Conservation (phyloP, 805 yeast genomes). For the Cyberlindnera maclurae region DNA sequence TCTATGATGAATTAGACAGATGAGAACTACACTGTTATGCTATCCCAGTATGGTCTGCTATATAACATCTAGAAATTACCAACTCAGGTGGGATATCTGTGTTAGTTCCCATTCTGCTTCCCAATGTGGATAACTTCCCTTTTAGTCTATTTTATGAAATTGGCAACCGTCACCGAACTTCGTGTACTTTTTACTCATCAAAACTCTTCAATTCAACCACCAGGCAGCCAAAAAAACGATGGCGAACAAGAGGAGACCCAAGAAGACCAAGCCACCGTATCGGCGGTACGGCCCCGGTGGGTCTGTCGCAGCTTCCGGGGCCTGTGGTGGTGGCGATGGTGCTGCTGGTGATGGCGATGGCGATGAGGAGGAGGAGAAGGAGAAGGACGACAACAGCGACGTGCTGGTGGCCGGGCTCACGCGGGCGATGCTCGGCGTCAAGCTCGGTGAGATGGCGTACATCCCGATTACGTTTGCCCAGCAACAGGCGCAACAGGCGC, state of each 20-base stretch:
- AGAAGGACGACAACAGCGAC: constrained; percentile 10
- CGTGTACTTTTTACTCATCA: neutral
- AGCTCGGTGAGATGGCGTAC: no score
- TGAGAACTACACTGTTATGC: no score
- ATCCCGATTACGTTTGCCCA: no score
- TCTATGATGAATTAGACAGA: no score
- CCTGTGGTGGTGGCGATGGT: neutral
- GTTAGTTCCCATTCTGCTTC: no score
- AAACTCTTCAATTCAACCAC: no score
- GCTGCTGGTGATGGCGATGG: constrained; percentile 21
- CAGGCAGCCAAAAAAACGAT: constrained; percentile 38
- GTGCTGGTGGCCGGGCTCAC: neutral
- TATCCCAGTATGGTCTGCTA: no score
- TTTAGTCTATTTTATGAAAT: neutral
- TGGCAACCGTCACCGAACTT: neutral
- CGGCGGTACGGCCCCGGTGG: constrained; percentile 55
- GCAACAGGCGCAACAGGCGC: no score
- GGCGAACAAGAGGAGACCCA: constrained; percentile 86
- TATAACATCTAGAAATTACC: no score
- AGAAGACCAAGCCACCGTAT: constrained; percentile 75
- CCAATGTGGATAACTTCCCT: no score
- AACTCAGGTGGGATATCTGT: no score
- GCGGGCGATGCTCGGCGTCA: no score
- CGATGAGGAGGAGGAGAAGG: constrained; percentile 24
- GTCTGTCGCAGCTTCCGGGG: constrained; percentile 8